phyloP scores from a whole-genome alignment of 257 asterid species.

The Hygrophila difformis region DNA sequence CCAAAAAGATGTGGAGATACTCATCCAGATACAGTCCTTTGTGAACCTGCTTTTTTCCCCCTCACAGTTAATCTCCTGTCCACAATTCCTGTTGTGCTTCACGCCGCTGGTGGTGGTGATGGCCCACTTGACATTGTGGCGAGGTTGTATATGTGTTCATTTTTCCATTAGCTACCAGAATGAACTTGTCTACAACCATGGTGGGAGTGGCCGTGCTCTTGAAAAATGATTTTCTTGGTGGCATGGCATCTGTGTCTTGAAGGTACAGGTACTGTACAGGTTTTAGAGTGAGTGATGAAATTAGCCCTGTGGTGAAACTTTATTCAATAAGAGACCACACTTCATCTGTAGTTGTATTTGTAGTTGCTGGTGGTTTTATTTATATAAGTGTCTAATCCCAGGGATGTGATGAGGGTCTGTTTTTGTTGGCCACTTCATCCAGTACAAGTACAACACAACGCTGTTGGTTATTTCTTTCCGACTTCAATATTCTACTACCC shows the following conservation, averaged over 20 bases:
- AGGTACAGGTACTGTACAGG: too few species aligned
- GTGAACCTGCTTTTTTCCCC: conserved; percentile 66
- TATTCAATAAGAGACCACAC: too few species aligned
- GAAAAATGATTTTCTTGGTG: too few species aligned
- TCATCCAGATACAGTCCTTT: background rate
- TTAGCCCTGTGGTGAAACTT: too few species aligned
- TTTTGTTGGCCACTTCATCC: conserved; percentile 11
- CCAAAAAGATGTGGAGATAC: background rate
- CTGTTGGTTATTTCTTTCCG: background rate
- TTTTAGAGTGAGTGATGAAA: too few species aligned
- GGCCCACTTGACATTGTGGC: conserved; percentile 75
- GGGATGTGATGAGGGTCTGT: conserved; percentile 7
- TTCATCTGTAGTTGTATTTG: conserved; percentile 11
- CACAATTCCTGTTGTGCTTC: conserved; percentile 59
- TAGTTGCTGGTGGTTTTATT: background rate
- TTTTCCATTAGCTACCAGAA: conserved; percentile 19
- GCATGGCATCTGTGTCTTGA: too few species aligned
- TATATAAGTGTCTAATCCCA: conserved; percentile 1
- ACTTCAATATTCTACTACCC: too few species aligned
- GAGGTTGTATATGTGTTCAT: conserved; percentile 58
- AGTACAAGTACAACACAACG: too few species aligned
- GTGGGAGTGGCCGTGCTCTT: too few species aligned
- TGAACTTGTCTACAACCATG: too few species aligned
- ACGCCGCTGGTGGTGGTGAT: conserved; percentile 70
- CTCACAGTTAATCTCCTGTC: conserved; percentile 58